These are phyloP conservation scores for Epichloe aotearoae DNA, from an alignment of 2,329 filamentous ascomycete genomes.

Conservation along the genomic window DNA sequence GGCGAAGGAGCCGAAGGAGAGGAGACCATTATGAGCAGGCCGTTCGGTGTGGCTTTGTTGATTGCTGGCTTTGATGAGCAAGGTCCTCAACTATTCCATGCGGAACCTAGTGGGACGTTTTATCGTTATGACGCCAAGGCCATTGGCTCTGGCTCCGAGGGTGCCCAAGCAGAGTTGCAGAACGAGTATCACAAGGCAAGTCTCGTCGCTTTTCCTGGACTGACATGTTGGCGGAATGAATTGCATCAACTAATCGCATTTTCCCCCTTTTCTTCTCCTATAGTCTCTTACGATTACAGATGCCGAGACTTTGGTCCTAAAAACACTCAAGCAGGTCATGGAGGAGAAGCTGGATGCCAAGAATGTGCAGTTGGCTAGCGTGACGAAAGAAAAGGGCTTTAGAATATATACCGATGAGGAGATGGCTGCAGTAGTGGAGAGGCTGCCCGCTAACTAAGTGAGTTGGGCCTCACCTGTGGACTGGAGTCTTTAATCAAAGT, in stretches of 20 bases:
- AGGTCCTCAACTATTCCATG: conserved; percentile 92
- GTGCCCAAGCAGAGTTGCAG: conserved; percentile 93
- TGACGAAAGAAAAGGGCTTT: conserved; percentile 96
- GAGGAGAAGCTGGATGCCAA: conserved; percentile 98
- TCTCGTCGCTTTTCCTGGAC: not conserved
- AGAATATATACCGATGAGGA: conserved; percentile 97
- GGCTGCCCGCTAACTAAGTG: conserved; percentile 53
- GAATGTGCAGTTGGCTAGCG: conserved; percentile 95
- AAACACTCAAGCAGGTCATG: conserved; percentile 99
- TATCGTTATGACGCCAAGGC: conserved; percentile 99
- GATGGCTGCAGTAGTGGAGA: conserved; percentile 85
- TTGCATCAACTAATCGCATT: not conserved
- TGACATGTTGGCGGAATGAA: not conserved
- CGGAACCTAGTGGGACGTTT: conserved; percentile 94
- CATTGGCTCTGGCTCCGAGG: conserved; percentile 93
- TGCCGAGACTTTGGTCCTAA: conserved; percentile 87
- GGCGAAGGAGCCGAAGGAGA: conserved; percentile 95
- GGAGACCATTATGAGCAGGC: conserved; percentile 96
- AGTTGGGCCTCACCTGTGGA: not conserved
- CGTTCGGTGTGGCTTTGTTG: conserved; percentile 90
- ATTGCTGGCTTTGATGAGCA: conserved; percentile 97
- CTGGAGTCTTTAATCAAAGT: conserved; percentile 5
- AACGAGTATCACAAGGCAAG: conserved; percentile 90
- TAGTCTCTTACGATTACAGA: conserved; percentile 85
- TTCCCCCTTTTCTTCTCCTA: not conserved